A percentile compares a stretch with the other conserved stretches of the same genome.
These are phyloP conservation scores for Hydnum rufescens DNA, from an alignment of 768 basidiomycete species.

Conservation along the genomic window DNA sequence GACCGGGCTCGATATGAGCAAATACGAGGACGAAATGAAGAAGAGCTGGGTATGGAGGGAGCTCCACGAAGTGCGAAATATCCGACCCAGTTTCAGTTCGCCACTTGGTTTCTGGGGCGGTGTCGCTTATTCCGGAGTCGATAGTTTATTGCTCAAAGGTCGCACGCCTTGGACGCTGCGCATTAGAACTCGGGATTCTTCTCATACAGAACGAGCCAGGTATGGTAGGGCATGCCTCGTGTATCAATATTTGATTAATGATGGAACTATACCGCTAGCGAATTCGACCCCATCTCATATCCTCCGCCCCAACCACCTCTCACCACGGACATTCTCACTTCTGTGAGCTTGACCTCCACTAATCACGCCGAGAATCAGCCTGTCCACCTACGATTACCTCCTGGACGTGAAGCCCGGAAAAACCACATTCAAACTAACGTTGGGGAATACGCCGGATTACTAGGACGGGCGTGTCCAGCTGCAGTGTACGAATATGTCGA, in stretches of 20 bases:
- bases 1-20: slow-evolving; percentile 50
- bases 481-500: slow-evolving; percentile 94
- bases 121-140: slow-evolving; percentile 72
- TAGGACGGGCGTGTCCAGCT: slow-evolving; percentile 85
- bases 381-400: slow-evolving; percentile 60
- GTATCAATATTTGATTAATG: not conserved
- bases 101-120: slow-evolving; percentile 71
- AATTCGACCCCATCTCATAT: slow-evolving; percentile 61
- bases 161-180: slow-evolving; percentile 84
- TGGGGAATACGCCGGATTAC: slow-evolving; percentile 62
- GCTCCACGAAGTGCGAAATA: slow-evolving; percentile 74
- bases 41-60: slow-evolving; percentile 74
- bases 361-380: slow-evolving; percentile 97
- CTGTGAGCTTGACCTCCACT: slow-evolving; percentile 75
- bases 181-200: slow-evolving; percentile 43
- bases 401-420: slow-evolving; percentile 27
- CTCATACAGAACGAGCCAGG: slow-evolving; percentile 47
- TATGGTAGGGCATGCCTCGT: slow-evolving; percentile 11
- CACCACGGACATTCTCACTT: slow-evolving; percentile 84
- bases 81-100: slow-evolving; percentile 76
- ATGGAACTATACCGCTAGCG: slow-evolving; percentile 14
- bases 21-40: slow-evolving; percentile 49
- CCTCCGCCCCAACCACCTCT: slow-evolving; percentile 75
- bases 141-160: slow-evolving; percentile 67
- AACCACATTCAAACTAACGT: slow-evolving; percentile 62